Percentiles rank a stretch among this genome's conserved stretches.
Evolutionary conservation across 2,329 filamentous ascomycete species (phyloP).

Genomic region (Hypoxylon sp.): DNA sequence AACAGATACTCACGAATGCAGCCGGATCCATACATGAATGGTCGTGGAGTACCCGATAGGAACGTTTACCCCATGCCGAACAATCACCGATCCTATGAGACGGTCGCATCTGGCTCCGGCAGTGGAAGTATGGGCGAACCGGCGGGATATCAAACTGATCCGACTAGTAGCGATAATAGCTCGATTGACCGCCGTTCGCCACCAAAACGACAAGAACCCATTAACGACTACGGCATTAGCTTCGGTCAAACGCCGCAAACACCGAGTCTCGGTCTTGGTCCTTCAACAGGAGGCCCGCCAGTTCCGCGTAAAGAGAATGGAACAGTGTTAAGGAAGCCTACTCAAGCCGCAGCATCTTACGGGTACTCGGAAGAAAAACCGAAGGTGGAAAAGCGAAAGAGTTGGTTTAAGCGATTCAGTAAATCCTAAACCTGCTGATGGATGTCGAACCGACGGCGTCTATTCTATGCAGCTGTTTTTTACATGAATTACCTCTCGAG

Average conservation of each 20-base stretch:
- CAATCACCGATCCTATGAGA: constrained; percentile 89
- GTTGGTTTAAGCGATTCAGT: constrained; percentile 91
- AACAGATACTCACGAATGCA: constrained; percentile 61
- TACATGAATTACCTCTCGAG: constrained; percentile 31
- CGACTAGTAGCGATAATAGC: constrained; percentile 89
- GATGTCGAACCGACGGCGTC: constrained; percentile 24
- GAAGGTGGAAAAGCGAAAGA: constrained; percentile 81
- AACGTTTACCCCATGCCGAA: constrained; percentile 68
- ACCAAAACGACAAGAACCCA: constrained; percentile 67
- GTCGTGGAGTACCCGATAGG: constrained; percentile 58
- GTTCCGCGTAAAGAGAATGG: constrained; percentile 56
- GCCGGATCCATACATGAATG: constrained; percentile 63
- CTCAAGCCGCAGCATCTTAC: constrained; percentile 44
- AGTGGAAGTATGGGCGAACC: constrained; percentile 81
- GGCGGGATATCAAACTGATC: constrained; percentile 86
- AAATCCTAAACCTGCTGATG: constrained; percentile 59
- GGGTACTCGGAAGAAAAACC: constrained; percentile 52
- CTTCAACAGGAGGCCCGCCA: constrained; percentile 47
- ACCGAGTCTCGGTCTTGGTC: constrained; percentile 54
- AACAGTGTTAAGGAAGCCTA: constrained; percentile 50
- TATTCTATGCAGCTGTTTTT: constrained; percentile 38
- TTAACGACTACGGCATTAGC: constrained; percentile 76
- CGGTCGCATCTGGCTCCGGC: constrained; percentile 80
- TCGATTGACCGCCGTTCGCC: constrained; percentile 82
- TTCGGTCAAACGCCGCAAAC: constrained; percentile 64